Conservation (phyloP, 1,139 yeast genomes). For the Saccharomyces hybrid region DNA sequence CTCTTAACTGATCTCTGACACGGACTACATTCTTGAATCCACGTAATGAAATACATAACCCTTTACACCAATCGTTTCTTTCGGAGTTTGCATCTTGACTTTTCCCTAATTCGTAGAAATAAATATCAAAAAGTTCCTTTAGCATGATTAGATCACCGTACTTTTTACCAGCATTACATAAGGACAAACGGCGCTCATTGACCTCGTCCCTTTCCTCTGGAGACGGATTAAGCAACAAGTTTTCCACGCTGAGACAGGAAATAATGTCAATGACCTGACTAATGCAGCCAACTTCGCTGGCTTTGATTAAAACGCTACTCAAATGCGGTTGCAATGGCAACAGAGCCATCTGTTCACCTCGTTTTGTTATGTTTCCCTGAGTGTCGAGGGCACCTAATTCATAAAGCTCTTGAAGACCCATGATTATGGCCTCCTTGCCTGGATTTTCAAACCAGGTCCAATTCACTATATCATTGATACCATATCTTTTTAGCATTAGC, state of each 20-base stretch:
- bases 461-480: slow-evolving; percentile 71
- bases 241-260: slow-evolving; percentile 88
- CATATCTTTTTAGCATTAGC: slow-evolving; percentile 71
- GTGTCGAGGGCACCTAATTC: slow-evolving; percentile 74
- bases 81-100: slow-evolving; percentile 35
- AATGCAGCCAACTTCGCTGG: slow-evolving; percentile 51
- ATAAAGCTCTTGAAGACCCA: slow-evolving; percentile 73
- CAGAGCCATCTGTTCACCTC: slow-evolving; percentile 80
- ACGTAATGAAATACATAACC: slow-evolving; percentile 63
- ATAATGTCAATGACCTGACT: slow-evolving; percentile 76
- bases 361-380: slow-evolving; percentile 60
- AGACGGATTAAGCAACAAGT: slow-evolving; percentile 68
- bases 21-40: slow-evolving; percentile 73
- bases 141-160: slow-evolving; percentile 80
- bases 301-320: slow-evolving; percentile 76
- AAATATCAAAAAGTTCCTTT: slow-evolving; percentile 68
- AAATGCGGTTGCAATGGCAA: slow-evolving; percentile 87
- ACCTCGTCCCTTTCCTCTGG: slow-evolving; percentile 80
- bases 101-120: slow-evolving; percentile 39
- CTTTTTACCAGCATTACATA: slow-evolving; percentile 60
- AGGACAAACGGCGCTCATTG: slow-evolving; percentile 46
- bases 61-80: slow-evolving; percentile 74
- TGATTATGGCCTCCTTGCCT: slow-evolving; percentile 62
- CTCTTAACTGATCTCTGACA: slow-evolving; percentile 66
- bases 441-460: slow-evolving; percentile 96